Evolutionary conservation across 1,139 yeast genomes (phyloP).

Genomic region (Yamadazyma buinensis): DNA sequence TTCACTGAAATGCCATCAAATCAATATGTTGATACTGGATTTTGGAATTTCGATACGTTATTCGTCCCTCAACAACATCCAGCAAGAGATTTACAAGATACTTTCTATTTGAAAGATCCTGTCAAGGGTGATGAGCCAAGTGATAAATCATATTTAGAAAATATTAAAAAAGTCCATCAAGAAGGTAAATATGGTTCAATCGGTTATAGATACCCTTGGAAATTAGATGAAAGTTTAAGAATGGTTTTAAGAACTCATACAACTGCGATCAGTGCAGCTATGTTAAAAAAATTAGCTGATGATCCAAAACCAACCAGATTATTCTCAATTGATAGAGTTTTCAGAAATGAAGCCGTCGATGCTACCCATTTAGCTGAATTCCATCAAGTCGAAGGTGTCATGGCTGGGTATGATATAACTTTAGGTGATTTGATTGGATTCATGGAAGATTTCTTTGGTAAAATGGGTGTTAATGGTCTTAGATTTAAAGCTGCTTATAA

Average conservation of each 20-base stretch:
- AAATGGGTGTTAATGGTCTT: constrained; percentile 94
- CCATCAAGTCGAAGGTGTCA: constrained; percentile 98
- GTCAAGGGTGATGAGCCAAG: constrained; percentile 72
- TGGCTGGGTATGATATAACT: constrained; percentile 93
- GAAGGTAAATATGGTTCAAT: constrained; percentile 90
- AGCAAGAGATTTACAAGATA: constrained; percentile 97
- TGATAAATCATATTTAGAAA: constrained; percentile 73
- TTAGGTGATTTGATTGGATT: constrained; percentile 96
- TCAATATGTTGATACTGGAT: constrained; percentile 95
- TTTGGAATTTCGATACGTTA: constrained; percentile 97
- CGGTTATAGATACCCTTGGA: constrained; percentile 99
- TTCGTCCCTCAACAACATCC: constrained; percentile 99
- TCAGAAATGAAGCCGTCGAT: constrained; percentile 99
- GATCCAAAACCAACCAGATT: constrained; percentile 90
- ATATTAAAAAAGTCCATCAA: constrained; percentile 81
- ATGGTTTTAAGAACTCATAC: constrained; percentile 97
- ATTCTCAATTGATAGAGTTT: constrained; percentile 96
- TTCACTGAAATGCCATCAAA: constrained; percentile 99
- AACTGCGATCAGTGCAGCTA: constrained; percentile 86
- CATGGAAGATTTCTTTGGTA: constrained; percentile 95
- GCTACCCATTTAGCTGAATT: constrained; percentile 99
- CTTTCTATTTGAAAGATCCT: constrained; percentile 96
- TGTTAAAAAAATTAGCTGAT: constrained; percentile 82
- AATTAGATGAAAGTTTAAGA: constrained; percentile 80
- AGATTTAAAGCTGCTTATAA: constrained; percentile 98